Evolutionary conservation across 768 basidiomycete genomes (phyloP), one percentile per base, ranked within the genome.

Genomic region (Amanita rubescens): DNA sequence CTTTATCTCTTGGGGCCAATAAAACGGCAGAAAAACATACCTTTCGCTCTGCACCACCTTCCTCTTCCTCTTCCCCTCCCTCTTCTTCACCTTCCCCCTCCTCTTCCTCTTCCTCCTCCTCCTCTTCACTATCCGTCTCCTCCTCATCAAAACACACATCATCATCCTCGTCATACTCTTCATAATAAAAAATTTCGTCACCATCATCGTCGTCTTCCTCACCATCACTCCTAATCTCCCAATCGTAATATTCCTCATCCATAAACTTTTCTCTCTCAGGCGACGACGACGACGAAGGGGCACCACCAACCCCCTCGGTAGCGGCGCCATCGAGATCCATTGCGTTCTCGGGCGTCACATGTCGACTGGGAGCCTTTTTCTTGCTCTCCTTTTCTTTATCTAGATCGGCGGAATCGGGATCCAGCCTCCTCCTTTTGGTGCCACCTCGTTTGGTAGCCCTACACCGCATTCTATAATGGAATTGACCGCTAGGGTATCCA

Each of bases 201-300:
- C 14, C 24, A 22, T 48, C 54, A 22, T 57, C 59, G 8, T 54
- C 53, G 3, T 45, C 41, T 8, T 55, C 58, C 19, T 50, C 58
- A 20, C 62, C 63, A 27, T 61, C 63, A 17, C 59, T 59, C 42
- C 37, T 19, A 20, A 62, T 39, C 57, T 62, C 64, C 38, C 58
- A 63, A 6, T 55, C 45, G 39, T 63, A 65, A n/a, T 57, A 62
- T 55, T 57, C 54, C 52, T 63, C 62, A 25, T 49, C 59, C 62
- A 65, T 62, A 30, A 63, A 65, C 24, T 34, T 42, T 41, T 55
- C 54, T 41, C 54, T 38, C 47, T 55, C 45, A 12, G 25, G 38
- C 4, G 12, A 15, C 11, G 35, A 8, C 2, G 34, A 15, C 15
- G 30, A 15, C n/a, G 49, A 24, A 15, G 34, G 20, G 2, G 20